These are phyloP conservation scores for Desmodesmus armatus DNA, from an alignment of 139 green algal genomes.

Conservation along the genomic window DNA sequence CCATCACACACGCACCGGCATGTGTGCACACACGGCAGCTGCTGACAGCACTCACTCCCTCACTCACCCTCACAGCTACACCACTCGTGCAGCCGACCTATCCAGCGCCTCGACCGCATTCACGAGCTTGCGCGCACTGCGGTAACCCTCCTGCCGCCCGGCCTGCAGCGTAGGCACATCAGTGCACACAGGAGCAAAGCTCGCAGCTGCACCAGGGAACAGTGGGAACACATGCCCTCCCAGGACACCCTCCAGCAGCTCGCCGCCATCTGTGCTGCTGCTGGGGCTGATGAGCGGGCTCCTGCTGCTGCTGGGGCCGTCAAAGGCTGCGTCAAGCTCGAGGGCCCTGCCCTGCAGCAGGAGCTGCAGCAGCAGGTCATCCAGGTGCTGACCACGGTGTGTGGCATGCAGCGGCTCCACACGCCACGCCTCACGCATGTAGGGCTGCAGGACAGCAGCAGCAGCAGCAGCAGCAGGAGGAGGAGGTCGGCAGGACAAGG, in stretches of 20 bases:
- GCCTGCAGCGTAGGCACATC: constrained; percentile 26
- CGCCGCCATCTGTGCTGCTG: not conserved
- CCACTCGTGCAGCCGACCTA: not conserved
- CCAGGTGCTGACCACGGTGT: constrained; percentile 30
- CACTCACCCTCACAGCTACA: no score
- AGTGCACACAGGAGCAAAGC: constrained; percentile 39
- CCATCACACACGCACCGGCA: no score
- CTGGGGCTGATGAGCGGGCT: not conserved
- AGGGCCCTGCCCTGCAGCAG: not conserved
- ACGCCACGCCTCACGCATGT: constrained; percentile 71
- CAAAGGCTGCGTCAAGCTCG: constrained; percentile 5
- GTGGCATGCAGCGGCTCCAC: constrained; percentile 13
- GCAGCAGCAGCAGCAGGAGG: not conserved
- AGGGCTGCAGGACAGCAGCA: constrained; percentile 45
- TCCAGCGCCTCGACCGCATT: not conserved
- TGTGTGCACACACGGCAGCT: no score
- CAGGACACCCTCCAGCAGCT: not conserved
- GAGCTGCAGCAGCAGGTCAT: constrained; percentile 36
- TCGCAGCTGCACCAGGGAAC: constrained; percentile 30
- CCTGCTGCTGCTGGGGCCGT: not conserved
- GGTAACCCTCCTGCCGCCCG: constrained; percentile 27
- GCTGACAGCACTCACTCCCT: no score
- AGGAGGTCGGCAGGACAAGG: not conserved
- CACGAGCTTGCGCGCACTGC: not conserved
- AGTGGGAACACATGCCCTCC: constrained; percentile 36